phyloP scores from a whole-genome alignment of 1,284 basidiomycete species.

The Meripilus lineatus region DNA sequence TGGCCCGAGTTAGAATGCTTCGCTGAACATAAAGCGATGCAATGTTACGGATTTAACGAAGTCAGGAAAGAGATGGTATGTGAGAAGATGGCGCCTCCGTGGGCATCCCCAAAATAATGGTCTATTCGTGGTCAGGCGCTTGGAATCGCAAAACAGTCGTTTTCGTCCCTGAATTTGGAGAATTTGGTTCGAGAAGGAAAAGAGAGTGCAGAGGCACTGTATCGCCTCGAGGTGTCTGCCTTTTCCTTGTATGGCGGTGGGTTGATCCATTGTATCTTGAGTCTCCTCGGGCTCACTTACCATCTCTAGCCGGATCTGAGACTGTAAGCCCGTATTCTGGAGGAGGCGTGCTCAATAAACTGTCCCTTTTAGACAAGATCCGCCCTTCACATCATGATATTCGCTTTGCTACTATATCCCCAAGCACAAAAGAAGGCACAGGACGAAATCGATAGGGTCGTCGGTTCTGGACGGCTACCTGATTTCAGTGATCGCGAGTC shows the following conservation, averaged over 20 bases:
- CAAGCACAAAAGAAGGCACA: not conserved
- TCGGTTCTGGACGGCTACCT: slow-evolving; percentile 9
- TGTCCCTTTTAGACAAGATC: not conserved
- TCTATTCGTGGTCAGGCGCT: slow-evolving; percentile 8
- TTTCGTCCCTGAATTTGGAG: slow-evolving; percentile 15
- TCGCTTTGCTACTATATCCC: not conserved
- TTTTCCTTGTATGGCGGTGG: slow-evolving; percentile 2
- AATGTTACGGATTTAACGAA: not conserved
- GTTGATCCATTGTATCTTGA: not conserved
- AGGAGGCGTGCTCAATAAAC: not conserved
- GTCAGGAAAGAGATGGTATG: not conserved
- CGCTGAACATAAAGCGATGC: not conserved
- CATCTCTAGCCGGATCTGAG: not conserved
- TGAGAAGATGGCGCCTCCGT: not conserved
- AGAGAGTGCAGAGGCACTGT: slow-evolving; percentile 11
- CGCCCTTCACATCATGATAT: not conserved
- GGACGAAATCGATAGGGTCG: slow-evolving; percentile 8
- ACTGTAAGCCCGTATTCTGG: not conserved
- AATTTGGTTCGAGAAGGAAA: slow-evolving; percentile 15
- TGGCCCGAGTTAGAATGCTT: no score
- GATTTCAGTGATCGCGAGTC: slow-evolving; percentile 6
- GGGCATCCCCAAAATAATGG: not conserved
- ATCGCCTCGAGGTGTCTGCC: not conserved
- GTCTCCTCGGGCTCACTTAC: not conserved
- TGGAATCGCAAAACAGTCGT: slow-evolving; percentile 15